Evolutionary conservation across 441 rosid species (phyloP), one percentile per base, ranked within the genome.

Genomic region (Jatropha multifida): DNA sequence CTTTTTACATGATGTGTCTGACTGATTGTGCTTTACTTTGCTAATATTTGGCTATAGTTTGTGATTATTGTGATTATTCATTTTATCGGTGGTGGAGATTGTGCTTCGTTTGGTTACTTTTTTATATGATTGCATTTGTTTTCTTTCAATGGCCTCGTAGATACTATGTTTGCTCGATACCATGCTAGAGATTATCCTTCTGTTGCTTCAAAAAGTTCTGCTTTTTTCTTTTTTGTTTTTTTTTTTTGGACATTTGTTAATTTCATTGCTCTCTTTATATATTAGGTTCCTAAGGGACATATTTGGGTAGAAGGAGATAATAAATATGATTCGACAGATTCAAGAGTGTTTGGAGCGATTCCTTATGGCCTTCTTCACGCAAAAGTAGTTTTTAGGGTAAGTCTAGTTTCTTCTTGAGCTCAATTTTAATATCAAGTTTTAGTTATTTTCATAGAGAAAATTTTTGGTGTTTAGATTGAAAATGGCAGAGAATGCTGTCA

Each of bases 291-390:
- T 2, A 80, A 73, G 82, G 97, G 97, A 60, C 90, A 87, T 75
- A 74, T 92, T 58, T 91, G 93, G 88, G 77, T 89, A 20, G 83
- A 87, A 74, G 98, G 98, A 65, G 97, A 92, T 84, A 78, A 90
- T 82, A 76, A 71, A 62, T 83, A 86, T 40, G 73, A 82, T 65
- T 87, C 96, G 0, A 78, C 67, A 27, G 98, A 92, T 86, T 94
- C 97, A 1, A 89, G 96, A 81, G 42, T 56, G 10, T 92, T 87
- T 76, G 98, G 98, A 65, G 83, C 93, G 8, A 81, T 90, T 80
- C 94, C 98, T 54, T 88, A 83, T 60, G 90, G 90, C 38, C 98
- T 92, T 84, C 74, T 92, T 75, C 81, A 84, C 68, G 96, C 87
- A 78, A 89, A 74, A 86, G 82, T 86, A 4, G 77, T 87, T 76